Evolutionary conservation across 2,329 filamentous ascomycete genomes (phyloP).

Genomic region (Aspergillus glaucus): DNA sequence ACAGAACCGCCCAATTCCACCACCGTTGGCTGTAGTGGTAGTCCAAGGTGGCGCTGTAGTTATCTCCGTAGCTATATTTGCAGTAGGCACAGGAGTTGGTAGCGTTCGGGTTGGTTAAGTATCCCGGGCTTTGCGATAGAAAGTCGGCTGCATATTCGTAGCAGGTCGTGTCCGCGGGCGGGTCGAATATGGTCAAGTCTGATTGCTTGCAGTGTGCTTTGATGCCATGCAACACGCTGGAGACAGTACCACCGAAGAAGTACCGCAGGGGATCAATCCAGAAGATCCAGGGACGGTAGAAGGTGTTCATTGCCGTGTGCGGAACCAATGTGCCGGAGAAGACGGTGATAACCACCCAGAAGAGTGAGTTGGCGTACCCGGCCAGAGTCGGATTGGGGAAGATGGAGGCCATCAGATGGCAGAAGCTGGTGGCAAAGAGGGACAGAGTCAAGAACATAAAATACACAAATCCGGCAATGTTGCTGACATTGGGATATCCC

Average conservation of each 20-base stretch:
- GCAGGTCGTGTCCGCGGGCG: constrained; percentile 3
- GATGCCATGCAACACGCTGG: constrained; percentile 1
- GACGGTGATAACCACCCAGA: constrained; percentile 4
- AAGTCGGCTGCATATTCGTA: not conserved
- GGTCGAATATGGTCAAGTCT: constrained; percentile 3
- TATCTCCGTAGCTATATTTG: constrained; percentile 1
- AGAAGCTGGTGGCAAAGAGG: constrained; percentile 1
- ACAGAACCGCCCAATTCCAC: constrained; percentile 5
- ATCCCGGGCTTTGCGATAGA: not conserved
- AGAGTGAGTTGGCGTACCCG: constrained; percentile 6
- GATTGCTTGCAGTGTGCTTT: not conserved
- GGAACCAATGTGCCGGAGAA: constrained; percentile 1
- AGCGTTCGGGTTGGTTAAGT: constrained; percentile 1
- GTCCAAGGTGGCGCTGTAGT: not conserved
- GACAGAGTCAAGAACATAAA: constrained; percentile 2
- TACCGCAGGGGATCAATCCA: constrained; percentile 6
- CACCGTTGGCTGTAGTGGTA: constrained; percentile 2
- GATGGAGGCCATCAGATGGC: constrained; percentile 1
- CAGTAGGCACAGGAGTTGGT: constrained; percentile 1
- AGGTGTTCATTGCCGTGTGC: constrained; percentile 1
- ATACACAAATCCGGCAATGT: constrained; percentile 4
- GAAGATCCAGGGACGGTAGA: constrained; percentile 6
- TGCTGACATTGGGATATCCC: constrained; percentile 1
- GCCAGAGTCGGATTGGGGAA: constrained; percentile 5
- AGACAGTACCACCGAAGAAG: constrained; percentile 3